Conservation (phyloP, 108 stramenopile genomes). For the Seminavis robusta region DNA sequence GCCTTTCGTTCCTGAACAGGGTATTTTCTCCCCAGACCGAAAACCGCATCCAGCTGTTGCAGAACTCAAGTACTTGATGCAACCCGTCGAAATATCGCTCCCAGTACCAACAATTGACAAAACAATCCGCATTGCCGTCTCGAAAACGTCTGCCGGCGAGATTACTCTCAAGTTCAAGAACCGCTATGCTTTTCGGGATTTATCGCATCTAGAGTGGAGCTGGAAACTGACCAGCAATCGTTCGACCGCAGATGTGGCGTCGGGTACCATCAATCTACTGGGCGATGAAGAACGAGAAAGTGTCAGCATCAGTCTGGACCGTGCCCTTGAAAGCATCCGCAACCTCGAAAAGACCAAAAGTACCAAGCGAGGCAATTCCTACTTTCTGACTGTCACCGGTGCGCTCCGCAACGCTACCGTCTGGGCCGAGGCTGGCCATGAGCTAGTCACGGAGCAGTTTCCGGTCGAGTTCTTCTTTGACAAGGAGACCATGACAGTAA, state of each 20-base stretch:
- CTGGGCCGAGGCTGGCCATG: slow-evolving; percentile 48
- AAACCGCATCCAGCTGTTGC: slow-evolving; percentile 84
- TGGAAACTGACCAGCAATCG: slow-evolving; percentile 28
- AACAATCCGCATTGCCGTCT: background rate
- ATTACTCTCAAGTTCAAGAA: slow-evolving; percentile 14
- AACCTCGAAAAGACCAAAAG: slow-evolving; percentile 1
- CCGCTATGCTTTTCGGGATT: slow-evolving; percentile 41
- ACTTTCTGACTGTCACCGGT: slow-evolving; percentile 33
- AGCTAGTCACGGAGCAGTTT: slow-evolving; percentile 43
- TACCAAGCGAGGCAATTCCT: slow-evolving; percentile 4
- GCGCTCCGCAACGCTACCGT: slow-evolving; percentile 1
- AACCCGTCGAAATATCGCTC: slow-evolving; percentile 54
- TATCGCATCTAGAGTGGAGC: slow-evolving; percentile 40
- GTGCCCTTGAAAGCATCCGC: background rate
- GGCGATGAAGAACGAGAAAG: too few relatives aligned
- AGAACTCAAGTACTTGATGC: slow-evolving; percentile 85
- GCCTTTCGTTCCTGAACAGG: slow-evolving; percentile 22
- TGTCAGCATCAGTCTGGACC: slow-evolving; percentile 1
- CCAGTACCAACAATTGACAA: background rate
- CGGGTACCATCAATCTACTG: slow-evolving; percentile 7
- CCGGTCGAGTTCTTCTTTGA: slow-evolving; percentile 12
- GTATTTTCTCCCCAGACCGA: slow-evolving; percentile 87
- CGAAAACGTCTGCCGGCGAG: background rate
- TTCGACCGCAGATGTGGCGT: slow-evolving; percentile 7
- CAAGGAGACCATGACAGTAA: too few relatives aligned